Evolutionary conservation across 441 rosid genomes (phyloP).

Genomic region (Bocquillonia castaneifolia): DNA sequence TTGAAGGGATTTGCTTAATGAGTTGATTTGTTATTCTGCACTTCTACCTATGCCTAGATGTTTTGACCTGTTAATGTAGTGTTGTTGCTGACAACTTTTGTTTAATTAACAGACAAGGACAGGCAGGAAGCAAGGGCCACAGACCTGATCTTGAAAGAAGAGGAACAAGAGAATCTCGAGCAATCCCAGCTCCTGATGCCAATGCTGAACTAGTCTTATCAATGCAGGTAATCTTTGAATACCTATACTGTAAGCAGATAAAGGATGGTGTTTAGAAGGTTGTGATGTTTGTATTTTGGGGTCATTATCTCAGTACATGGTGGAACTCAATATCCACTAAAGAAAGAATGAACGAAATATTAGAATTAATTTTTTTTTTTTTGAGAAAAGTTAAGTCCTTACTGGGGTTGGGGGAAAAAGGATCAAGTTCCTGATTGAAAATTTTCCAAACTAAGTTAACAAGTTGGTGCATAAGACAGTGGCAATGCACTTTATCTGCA

Average conservation of each 20-base stretch:
- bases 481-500: neutral
- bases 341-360: neutral
- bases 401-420: neutral
- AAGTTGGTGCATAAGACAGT: neutral
- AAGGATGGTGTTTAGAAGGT: neutral
- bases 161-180: conserved; percentile 77
- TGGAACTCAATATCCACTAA: neutral
- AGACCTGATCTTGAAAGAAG: conserved; percentile 60
- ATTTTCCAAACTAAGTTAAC: neutral
- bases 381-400: neutral
- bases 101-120: conserved; percentile 43
- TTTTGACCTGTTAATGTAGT: neutral
- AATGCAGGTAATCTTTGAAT: conserved; percentile 54
- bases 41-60: neutral
- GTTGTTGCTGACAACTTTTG: conserved; percentile 13
- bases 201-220: conserved; percentile 82
- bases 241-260: neutral
- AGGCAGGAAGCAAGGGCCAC: conserved; percentile 61
- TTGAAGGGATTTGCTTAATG: neutral
- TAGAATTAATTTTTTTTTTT: too few species aligned
- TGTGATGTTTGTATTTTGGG: neutral
- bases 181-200: conserved; percentile 97
- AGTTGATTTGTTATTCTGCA: conserved; percentile 9
- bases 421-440: neutral
- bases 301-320: neutral